Base-by-base conservation (phyloP, 2,329 filamentous ascomycete species). In the Clarireedia homoeocarpa region DNA sequence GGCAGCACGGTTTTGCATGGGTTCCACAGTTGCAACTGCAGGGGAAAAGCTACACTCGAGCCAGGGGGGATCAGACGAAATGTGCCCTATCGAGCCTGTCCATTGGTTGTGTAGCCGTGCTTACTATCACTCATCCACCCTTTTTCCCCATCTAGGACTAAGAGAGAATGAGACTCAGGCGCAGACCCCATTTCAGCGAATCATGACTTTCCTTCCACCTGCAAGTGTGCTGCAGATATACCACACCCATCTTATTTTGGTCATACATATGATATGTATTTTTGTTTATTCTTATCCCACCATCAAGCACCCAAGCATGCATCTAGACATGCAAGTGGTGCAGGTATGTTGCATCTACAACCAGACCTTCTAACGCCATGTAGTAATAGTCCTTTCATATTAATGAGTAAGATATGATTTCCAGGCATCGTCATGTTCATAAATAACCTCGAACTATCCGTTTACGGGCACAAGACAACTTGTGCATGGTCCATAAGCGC, bases 51-150 rank as follows among this genome's bases (percentile, higher is more conserved):
- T 34, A 20, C 6, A 39, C 17, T 49, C 23, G 44, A 44, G 26
- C 45, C 34, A 55, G 30, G 53, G 53, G 53, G 47, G 47, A 50
- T 55, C 46, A 36, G 46, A 55, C 20, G 53, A 51, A 55, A 44
- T 50, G 26, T 36, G 46, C 46, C 53, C 53, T 50, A 38, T 26
- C 47, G 46, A 55, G 36, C 53, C 53, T 50, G 47, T 36, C 47
- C 53, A 55, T 55, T 55, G 53, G 53, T 20, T 50, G 53, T 55
- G 38, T 51, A 55, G 52, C 52, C 45, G 52, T 54, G 52, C 52
- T 54, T 54, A 40, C 14, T 36, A 42, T 53, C 38, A 17, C 42
- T 53, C 52, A 39, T 54, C 23, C 48, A 46, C 48, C 44, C 52
- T 40, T 20, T 24, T 23, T 23, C 44, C 23, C 42, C 23, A 46